phyloP scores from a whole-genome alignment of 371 early-diverging fungal species.

The Parasitella parasitica region DNA sequence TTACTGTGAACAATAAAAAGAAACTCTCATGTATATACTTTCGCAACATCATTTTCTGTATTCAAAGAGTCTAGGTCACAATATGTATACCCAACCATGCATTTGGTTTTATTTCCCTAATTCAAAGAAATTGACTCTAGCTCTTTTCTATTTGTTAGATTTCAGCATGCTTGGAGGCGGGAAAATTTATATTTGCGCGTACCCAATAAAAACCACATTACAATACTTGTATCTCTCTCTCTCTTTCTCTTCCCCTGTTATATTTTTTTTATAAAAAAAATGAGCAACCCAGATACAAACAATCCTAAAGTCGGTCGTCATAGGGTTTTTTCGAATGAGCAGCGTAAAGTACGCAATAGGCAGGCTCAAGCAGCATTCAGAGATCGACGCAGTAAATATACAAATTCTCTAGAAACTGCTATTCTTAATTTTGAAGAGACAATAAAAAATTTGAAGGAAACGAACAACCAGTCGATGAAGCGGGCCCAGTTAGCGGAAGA shows the following conservation, averaged over 20 bases:
- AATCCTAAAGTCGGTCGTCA: constrained; percentile 20
- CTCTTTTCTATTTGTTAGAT: background rate
- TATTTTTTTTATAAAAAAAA: background rate
- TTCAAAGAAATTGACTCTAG: too few species aligned
- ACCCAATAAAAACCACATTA: too few species aligned
- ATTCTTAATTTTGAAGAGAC: background rate
- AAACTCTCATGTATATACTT: background rate
- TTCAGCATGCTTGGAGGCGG: too few species aligned
- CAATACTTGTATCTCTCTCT: too few species aligned
- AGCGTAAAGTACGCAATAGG: constrained; percentile 66
- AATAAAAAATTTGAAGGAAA: constrained; percentile 4
- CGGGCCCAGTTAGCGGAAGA: constrained; percentile 6
- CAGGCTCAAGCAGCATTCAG: constrained; percentile 70
- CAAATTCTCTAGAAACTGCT: constrained; percentile 45
- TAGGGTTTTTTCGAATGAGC: constrained; percentile 20
- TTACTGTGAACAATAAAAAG: background rate
- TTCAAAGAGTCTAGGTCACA: background rate
- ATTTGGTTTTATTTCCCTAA: background rate
- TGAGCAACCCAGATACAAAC: background rate
- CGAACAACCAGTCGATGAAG: background rate
- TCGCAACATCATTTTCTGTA: background rate
- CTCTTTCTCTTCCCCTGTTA: background rate
- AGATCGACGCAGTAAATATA: constrained; percentile 60
- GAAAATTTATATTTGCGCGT: too few species aligned
- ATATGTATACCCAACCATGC: too few species aligned